Percentiles rank a stretch among this genome's conserved stretches.
Conservation (phyloP, 2,329 filamentous ascomycete species). For the Aspergillus calidoustus region DNA sequence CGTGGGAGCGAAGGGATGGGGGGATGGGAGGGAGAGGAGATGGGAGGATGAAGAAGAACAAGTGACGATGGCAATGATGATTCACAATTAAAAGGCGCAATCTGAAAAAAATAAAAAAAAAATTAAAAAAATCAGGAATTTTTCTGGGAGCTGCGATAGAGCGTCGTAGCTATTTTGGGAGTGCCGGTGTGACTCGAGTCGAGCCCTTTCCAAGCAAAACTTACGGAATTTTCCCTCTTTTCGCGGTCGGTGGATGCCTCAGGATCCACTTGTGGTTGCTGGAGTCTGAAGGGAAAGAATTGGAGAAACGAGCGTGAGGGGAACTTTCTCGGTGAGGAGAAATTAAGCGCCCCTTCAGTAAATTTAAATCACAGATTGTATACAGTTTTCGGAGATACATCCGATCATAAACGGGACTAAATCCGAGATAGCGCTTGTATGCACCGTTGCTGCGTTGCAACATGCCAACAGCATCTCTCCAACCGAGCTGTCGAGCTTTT, state of each 20-base stretch:
- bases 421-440: not conserved
- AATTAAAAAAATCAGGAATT: constrained; percentile 20
- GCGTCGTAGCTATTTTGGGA: constrained; percentile 38
- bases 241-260: constrained; percentile 10
- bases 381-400: not conserved
- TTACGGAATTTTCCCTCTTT: constrained; percentile 19
- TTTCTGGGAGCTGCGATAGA: constrained; percentile 19
- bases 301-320: constrained; percentile 15
- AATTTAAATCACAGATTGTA: not conserved
- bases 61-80: constrained; percentile 8
- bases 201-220: constrained; percentile 9
- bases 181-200: constrained; percentile 38
- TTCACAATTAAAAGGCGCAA: constrained; percentile 17
- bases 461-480: not conserved
- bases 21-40: constrained; percentile 15
- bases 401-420: not conserved
- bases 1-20: constrained; percentile 24
- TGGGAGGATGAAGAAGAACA: constrained; percentile 8
- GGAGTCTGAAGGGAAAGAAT: not conserved
- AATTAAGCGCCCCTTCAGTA: constrained; percentile 6
- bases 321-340: constrained; percentile 23
- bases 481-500: not conserved
- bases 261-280: constrained; percentile 8
- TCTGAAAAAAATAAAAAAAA: constrained; percentile 21
- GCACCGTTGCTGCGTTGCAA: not conserved